Base-by-base conservation (phyloP, 2,329 filamentous ascomycete species). In the Phaeosphaeria sp. region DNA sequence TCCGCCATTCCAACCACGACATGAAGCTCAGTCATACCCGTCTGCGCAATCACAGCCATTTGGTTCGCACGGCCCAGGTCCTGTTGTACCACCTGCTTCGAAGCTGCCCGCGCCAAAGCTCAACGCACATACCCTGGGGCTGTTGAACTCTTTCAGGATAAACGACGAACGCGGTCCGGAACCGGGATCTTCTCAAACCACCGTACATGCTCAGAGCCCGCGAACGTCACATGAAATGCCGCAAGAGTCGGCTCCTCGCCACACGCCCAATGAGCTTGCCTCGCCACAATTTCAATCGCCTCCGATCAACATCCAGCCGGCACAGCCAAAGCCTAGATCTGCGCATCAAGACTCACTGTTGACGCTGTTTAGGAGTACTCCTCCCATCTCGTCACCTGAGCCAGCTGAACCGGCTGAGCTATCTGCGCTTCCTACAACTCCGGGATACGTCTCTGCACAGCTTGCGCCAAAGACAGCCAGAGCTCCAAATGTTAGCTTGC, bases 71-170 rank as follows among this genome's bases (percentile, higher is more conserved):
- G 78, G 78, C n/a, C 50, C 52, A 13, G 52, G 66, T 17, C 78
- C 81, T 42, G 73, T 76, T 36, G 80, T 84, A 27, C 87, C 86
- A 1, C 80, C 84, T 33, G 84, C 86, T 5, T 73, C 86, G 64
- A 84, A 84, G 51, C 69, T 89, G 22, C 86, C 87, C 17, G 79
- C 83, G 40, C 85, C 86, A 6, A 85, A 83, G 60, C 80, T 89
- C 30, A 87, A 79, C 36, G 81, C 81, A 13, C 86, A 89, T 69
- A 81, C 85, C 1, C 78, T 85, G 56, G 80, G 81, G n/a, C 72
- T 89, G 33, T 75, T 89, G 49, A 85, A 83, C 64, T 80, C 84
- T 1, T 88, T 89, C 77, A 88, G 83, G 58, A 68, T 69, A 15
- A 67, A 66, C 13, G 68, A 72, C 27, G 56, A 53, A 56, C 64